Base-by-base conservation (phyloP, 495 filamentous ascomycete genomes). In the Thermochaetoides thermophila region DNA sequence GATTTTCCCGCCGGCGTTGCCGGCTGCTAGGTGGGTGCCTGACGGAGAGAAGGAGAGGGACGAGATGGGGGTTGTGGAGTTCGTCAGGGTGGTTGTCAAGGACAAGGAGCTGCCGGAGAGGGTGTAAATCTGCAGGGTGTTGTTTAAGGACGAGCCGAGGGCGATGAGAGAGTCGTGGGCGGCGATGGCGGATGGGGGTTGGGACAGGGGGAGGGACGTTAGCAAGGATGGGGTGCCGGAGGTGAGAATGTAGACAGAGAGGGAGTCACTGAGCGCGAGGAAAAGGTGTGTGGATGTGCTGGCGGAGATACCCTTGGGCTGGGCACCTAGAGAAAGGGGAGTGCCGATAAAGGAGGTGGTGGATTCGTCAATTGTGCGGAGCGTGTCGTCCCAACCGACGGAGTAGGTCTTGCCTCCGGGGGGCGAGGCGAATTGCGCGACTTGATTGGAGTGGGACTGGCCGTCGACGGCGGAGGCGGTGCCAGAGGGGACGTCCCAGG, bases 311-410 rank as follows among this genome's bases (percentile, higher is more conserved):
- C 63, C 67, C 45, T 64, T 64, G 8, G 69, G 69, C 32, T 73
- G 69, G 13, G 57, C 57, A 14, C 49, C 51, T 13, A 69, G 54
- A 38, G 66, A 64, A n/a, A 47, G 27, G 3, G 61, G 46, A 11
- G 49, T 56, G 33, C 63, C 63, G 11, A 60, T 43, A 38, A 71
- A 73, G 7, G 57, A 64, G 30, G 61, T 64, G 17, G 57, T 55
- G 12, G 61, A 51, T 29, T 59, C 55, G 39, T 89, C 80, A 39
- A 91, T 67, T 24, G 71, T 76, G 37, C 86, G 80, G 23, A 94
- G 70, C 4, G 82, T 86, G 53, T 97, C 89, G 54, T 97, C 89
- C 89, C 89, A 96, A 45, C 74, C 85, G 11, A 86, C 79, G 56
- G 81, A 89, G 59, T 82, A 84, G 18, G 84, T 71, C 37, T 73